These are phyloP conservation scores for Penicillium sumatraense DNA, from an alignment of 2,329 filamentous ascomycete species.

Conservation along the genomic window DNA sequence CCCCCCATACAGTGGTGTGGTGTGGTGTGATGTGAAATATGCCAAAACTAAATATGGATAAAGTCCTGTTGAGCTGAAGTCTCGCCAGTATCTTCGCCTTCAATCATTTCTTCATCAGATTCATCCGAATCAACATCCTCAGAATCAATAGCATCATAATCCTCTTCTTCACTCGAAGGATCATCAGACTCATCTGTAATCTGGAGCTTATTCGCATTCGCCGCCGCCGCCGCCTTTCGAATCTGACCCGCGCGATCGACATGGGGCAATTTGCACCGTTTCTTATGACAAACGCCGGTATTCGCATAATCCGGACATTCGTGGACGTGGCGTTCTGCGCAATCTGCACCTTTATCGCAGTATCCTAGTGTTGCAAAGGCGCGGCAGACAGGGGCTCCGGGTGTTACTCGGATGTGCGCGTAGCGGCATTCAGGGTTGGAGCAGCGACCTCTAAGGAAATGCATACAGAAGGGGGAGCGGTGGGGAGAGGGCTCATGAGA, in stretches of 20 bases:
- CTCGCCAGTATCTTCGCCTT: conserved; percentile 48
- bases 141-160: conserved; percentile 78
- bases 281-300: conserved; percentile 78
- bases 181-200: conserved; percentile 34
- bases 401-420: conserved; percentile 78
- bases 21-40: too few relatives aligned
- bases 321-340: conserved; percentile 81
- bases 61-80: conserved; percentile 60
- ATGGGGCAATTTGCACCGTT: conserved; percentile 83
- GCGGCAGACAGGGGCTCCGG: conserved; percentile 78
- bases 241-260: conserved; percentile 84
- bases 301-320: conserved; percentile 97
- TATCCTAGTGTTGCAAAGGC: conserved; percentile 86
- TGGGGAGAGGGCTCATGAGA: conserved; percentile 85
- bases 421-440: conserved; percentile 85
- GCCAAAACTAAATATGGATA: conserved; percentile 48
- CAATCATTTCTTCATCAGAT: conserved; percentile 62
- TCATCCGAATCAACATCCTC: conserved; percentile 67
- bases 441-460: conserved; percentile 89
- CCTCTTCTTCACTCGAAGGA: conserved; percentile 59
- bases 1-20: too few relatives aligned
- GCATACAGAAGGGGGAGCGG: conserved; percentile 84
- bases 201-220: conserved; percentile 45
- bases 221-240: conserved; percentile 57
- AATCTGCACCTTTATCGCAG: conserved; percentile 79